Percentiles rank a stretch among this genome's conserved stretches.
Evolutionary conservation across 2,329 filamentous ascomycete species (phyloP).

Genomic region (Microdochium trichocladiopsis): DNA sequence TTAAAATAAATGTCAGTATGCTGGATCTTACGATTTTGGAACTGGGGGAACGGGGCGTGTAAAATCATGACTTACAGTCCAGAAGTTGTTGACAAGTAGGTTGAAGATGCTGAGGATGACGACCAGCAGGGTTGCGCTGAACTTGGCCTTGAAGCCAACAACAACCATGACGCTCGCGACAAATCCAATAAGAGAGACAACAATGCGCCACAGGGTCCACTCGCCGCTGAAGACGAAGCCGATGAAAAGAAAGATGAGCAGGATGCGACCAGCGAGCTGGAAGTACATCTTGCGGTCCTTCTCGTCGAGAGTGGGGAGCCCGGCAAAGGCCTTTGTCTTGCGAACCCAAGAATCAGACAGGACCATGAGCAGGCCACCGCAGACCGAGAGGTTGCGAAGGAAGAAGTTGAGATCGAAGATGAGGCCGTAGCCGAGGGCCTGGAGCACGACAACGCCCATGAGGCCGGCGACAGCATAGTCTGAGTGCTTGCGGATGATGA

Average conservation of each 20-base stretch:
- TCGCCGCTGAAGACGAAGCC: constrained; percentile 94
- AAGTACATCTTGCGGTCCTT: constrained; percentile 99
- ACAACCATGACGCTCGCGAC: constrained; percentile 97
- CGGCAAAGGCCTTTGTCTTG: constrained; percentile 94
- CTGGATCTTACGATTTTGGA: too few relatives aligned
- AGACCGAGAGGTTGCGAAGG: constrained; percentile 95
- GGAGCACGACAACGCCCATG: constrained; percentile 82
- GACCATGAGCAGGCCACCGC: constrained; percentile 96
- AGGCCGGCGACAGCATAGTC: constrained; percentile 90
- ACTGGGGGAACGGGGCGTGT: too few relatives aligned
- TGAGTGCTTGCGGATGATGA: constrained; percentile 88
- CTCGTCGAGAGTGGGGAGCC: constrained; percentile 88
- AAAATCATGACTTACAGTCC: constrained; percentile 82
- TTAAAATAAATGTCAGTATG: too few relatives aligned
- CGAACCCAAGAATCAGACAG: constrained; percentile 96
- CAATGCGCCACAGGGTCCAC: constrained; percentile 82
- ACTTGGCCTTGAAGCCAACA: constrained; percentile 99
- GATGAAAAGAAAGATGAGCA: constrained; percentile 95
- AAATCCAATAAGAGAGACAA: constrained; percentile 78
- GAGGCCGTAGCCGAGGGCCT: constrained; percentile 92
- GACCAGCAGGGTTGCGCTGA: constrained; percentile 90
- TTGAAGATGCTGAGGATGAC: constrained; percentile 96
- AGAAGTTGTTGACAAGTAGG: constrained; percentile 98
- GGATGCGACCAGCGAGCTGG: constrained; percentile 89
- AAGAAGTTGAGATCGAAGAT: constrained; percentile 99